Evolutionary conservation across 805 yeast genomes (phyloP).

Genomic region (Kodamaea neixiangensis): DNA sequence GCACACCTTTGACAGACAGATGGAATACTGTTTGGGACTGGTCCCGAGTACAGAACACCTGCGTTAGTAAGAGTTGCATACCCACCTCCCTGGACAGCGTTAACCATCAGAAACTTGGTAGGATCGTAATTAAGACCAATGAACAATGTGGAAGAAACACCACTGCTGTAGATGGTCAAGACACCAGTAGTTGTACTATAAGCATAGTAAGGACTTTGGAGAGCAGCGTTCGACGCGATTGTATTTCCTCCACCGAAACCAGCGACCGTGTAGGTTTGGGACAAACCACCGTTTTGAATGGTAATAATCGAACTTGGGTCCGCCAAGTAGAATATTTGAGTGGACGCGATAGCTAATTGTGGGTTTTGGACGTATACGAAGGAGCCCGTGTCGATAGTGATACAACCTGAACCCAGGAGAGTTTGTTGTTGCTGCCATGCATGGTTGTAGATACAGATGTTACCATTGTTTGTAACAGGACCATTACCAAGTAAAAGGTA

Average conservation of each 20-base stretch:
- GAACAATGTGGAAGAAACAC: not conserved
- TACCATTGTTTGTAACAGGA: slow-evolving; percentile 14
- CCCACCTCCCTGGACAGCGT: slow-evolving; percentile 8
- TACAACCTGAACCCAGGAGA: slow-evolving; percentile 31
- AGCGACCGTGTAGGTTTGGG: slow-evolving; percentile 23
- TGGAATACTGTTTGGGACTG: slow-evolving; percentile 6
- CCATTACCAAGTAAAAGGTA: not conserved
- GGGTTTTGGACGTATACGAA: slow-evolving; percentile 13
- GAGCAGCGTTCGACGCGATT: slow-evolving; percentile 16
- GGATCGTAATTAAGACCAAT: slow-evolving; percentile 12
- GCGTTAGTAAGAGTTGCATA: slow-evolving; percentile 7
- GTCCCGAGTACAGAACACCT: slow-evolving; percentile 13
- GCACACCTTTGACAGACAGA: slow-evolving; percentile 5
- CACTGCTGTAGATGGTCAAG: slow-evolving; percentile 15
- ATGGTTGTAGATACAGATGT: slow-evolving; percentile 24
- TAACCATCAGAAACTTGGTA: slow-evolving; percentile 5
- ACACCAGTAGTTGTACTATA: slow-evolving; percentile 17
- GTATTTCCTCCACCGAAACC: slow-evolving; percentile 31
- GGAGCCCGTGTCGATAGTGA: slow-evolving; percentile 17
- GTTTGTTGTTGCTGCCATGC: slow-evolving; percentile 21
- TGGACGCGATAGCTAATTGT: slow-evolving; percentile 1
- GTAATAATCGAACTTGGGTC: slow-evolving; percentile 7
- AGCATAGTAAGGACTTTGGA: not conserved
- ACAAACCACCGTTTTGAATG: slow-evolving; percentile 18
- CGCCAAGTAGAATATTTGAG: slow-evolving; percentile 14